Evolutionary conservation across 2,329 filamentous ascomycete species (phyloP).

Genomic region (Phaeosphaeria sp.): DNA sequence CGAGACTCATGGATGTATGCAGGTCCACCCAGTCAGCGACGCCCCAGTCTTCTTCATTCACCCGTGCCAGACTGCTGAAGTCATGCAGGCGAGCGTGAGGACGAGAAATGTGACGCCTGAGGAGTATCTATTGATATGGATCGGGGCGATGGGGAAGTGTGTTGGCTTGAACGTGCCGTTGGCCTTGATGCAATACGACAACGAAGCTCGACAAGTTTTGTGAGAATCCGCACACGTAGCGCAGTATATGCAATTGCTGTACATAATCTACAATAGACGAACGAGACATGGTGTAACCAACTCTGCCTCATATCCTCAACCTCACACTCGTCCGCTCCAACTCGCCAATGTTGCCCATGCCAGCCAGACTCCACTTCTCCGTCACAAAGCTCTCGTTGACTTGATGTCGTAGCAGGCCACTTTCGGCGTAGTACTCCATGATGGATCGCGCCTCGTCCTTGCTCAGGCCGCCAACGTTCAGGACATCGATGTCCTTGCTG

Average conservation of each 20-base stretch:
- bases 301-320: conserved; percentile 32
- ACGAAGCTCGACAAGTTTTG: neutral
- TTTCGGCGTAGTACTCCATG: conserved; percentile 93
- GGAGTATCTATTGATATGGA: conserved; percentile 85
- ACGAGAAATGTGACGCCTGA: conserved; percentile 51
- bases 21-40: conserved; percentile 85
- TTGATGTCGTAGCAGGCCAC: conserved; percentile 75
- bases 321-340: conserved; percentile 72
- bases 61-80: conserved; percentile 86
- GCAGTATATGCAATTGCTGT: conserved; percentile 15
- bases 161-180: conserved; percentile 81
- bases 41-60: conserved; percentile 88
- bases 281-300: conserved; percentile 20
- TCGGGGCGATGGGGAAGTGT: conserved; percentile 82
- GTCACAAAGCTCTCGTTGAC: conserved; percentile 75
- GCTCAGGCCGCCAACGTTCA: conserved; percentile 71
- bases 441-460: conserved; percentile 77
- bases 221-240: neutral
- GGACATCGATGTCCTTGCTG: conserved; percentile 50
- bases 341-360: conserved; percentile 83
- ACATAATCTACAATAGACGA: conserved; percentile 26
- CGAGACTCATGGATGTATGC: neutral
- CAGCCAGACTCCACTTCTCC: conserved; percentile 84
- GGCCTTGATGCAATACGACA: conserved; percentile 57
- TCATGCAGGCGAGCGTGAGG: conserved; percentile 66